phyloP scores from a whole-genome alignment of 345 rosid genomes.

The Cardamine resedifolia region DNA sequence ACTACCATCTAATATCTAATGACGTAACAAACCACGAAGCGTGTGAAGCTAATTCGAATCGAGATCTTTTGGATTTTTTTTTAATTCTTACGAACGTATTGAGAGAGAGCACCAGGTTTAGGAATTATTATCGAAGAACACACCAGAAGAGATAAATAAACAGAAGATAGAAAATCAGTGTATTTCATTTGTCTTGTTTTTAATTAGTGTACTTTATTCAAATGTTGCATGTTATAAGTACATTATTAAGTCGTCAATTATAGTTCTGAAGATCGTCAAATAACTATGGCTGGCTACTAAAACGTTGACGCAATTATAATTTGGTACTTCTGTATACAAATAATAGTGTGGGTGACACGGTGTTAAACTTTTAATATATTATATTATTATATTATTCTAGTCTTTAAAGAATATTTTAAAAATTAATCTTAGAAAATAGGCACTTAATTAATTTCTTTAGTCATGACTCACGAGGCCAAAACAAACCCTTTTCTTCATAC shows the following conservation, averaged over 20 bases:
- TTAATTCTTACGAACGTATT: neutral
- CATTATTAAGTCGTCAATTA: slow-evolving; percentile 7
- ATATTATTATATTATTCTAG: neutral
- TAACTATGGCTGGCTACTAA: neutral
- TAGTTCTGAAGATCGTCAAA: neutral
- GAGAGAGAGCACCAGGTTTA: neutral
- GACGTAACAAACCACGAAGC: slow-evolving; percentile 28
- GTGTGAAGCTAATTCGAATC: slow-evolving; percentile 21
- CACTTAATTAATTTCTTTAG: neutral
- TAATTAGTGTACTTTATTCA: neutral
- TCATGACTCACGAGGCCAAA: neutral
- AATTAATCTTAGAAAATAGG: neutral
- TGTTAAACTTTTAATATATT: neutral
- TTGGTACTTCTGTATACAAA: neutral
- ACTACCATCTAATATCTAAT: slow-evolving; percentile 2
- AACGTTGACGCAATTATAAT: neutral
- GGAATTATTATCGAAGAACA: neutral
- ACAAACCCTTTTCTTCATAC: neutral
- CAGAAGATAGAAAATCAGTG: neutral
- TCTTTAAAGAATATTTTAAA: neutral
- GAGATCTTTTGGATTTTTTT: slow-evolving; percentile 8
- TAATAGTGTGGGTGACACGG: slow-evolving; percentile 17
- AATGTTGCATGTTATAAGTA: neutral
- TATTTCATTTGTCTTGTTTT: too few species aligned
- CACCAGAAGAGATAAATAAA: neutral